A percentile compares a stretch with the other conserved stretches of the same genome.
These are phyloP conservation scores for Davidsoniella eucalypti DNA, from an alignment of 2,329 filamentous ascomycete genomes.

Conservation along the genomic window DNA sequence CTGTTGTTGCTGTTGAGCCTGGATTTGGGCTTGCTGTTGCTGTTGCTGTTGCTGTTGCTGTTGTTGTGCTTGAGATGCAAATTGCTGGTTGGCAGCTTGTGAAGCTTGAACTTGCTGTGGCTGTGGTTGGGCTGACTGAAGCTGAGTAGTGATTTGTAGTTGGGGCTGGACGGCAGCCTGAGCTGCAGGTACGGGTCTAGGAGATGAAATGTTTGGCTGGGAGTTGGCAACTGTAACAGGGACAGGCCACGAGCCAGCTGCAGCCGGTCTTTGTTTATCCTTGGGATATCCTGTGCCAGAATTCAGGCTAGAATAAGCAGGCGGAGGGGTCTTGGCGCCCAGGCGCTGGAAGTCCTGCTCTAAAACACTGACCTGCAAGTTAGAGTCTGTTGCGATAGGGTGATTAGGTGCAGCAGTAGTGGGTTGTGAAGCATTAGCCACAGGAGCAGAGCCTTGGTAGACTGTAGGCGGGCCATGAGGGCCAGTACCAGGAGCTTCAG, in stretches of 20 bases:
- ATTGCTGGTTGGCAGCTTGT: neutral
- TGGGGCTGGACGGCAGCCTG: constrained; percentile 5
- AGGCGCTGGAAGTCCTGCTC: constrained; percentile 77
- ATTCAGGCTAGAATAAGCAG: constrained; percentile 76
- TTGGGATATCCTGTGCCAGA: constrained; percentile 49
- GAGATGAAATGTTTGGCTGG: constrained; percentile 6
- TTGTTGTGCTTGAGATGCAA: neutral
- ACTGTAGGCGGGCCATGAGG: constrained; percentile 82
- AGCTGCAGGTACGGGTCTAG: constrained; percentile 13
- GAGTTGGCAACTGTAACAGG: constrained; percentile 10
- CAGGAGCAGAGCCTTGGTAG: constrained; percentile 57
- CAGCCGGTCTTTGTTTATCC: constrained; percentile 49
- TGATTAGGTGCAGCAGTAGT: neutral
- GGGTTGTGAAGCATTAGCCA: constrained; percentile 18
- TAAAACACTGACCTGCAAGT: constrained; percentile 50
- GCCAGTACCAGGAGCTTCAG: constrained; percentile 70
- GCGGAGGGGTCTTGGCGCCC: constrained; percentile 70
- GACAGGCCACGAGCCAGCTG: constrained; percentile 10
- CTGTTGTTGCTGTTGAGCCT: constrained; percentile 5
- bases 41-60: neutral
- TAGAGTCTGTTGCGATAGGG: constrained; percentile 9
- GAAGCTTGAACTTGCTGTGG: constrained; percentile 1
- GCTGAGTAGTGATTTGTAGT: constrained; percentile 8
- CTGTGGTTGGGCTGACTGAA: constrained; percentile 5
- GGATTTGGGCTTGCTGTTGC: neutral